Conservation (phyloP, 1,284 basidiomycete genomes). For the Fistulina hepatica region DNA sequence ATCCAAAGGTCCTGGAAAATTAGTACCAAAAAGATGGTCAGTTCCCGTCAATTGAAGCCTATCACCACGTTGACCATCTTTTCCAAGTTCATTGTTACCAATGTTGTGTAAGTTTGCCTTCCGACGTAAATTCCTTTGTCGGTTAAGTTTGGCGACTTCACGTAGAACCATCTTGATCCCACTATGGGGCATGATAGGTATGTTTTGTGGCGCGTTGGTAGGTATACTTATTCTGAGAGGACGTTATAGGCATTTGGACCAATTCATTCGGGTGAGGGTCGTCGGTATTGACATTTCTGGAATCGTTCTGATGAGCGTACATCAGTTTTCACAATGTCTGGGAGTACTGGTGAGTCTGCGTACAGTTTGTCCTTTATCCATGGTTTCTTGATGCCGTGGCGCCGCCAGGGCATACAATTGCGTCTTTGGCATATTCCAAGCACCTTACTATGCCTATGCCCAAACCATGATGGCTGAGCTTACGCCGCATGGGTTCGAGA, state of each 20-base stretch:
- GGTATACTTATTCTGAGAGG: conserved; percentile 30
- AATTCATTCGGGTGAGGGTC: conserved; percentile 59
- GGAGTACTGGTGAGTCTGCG: conserved; percentile 61
- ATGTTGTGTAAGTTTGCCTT: too few relatives aligned
- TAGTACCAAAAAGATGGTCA: conserved; percentile 65
- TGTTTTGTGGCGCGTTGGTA: background rate
- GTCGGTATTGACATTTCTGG: background rate
- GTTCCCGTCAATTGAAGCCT: conserved; percentile 8
- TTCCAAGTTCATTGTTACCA: conserved; percentile 60
- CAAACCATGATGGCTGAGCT: conserved; percentile 86
- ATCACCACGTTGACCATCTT: conserved; percentile 4
- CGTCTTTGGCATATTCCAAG: conserved; percentile 76
- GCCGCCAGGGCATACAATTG: conserved; percentile 60
- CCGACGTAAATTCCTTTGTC: too few relatives aligned
- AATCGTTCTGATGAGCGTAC: conserved; percentile 2
- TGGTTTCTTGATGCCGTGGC: background rate
- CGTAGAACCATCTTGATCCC: conserved; percentile 69
- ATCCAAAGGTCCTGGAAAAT: conserved; percentile 72
- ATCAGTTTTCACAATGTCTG: conserved; percentile 67
- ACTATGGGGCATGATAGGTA: conserved; percentile 62
- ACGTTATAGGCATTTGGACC: conserved; percentile 80
- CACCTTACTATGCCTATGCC: conserved; percentile 77
- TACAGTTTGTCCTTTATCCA: background rate
- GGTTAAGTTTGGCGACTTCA: too few relatives aligned
- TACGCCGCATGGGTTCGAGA: conserved; percentile 72